Conservation (phyloP, 2,329 filamentous ascomycete species). For the Rhexocercosporidium sp. region DNA sequence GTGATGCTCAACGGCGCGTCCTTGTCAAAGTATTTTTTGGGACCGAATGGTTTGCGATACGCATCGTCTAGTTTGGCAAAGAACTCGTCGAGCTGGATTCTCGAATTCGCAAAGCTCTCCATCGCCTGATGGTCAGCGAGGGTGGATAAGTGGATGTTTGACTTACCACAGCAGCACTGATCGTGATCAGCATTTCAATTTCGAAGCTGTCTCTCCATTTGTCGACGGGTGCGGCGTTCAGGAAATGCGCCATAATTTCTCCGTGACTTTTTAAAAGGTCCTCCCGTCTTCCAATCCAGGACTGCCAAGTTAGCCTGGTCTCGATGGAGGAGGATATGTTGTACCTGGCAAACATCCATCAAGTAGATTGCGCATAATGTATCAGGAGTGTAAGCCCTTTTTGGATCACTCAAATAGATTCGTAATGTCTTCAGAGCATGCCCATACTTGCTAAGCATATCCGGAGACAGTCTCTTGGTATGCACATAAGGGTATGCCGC, state of each 20-base stretch:
- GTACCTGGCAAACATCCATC: not conserved
- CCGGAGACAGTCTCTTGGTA: not conserved
- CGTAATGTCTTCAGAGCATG: not conserved
- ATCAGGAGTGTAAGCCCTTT: not conserved
- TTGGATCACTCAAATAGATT: not conserved
- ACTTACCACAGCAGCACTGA: not conserved
- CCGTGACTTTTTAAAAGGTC: not conserved
- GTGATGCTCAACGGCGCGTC: not conserved
- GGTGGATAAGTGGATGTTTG: not conserved
- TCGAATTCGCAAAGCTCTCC: not conserved
- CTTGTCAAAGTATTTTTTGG: not conserved
- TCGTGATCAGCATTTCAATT: not conserved
- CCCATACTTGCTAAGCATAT: not conserved
- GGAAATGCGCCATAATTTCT: not conserved
- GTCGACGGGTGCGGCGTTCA: not conserved
- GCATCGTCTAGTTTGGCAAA: not conserved
- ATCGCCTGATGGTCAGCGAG: not conserved
- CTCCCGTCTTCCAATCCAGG: not conserved
- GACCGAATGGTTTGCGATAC: not conserved
- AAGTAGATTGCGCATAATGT: not conserved
- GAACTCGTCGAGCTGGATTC: not conserved
- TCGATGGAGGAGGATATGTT: not conserved
- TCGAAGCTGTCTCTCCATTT: not conserved
- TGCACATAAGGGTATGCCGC: not conserved
- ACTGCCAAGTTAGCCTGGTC: not conserved